Conservation (phyloP, 176 grass and related monocot species). For the Eleusine indica region DNA sequence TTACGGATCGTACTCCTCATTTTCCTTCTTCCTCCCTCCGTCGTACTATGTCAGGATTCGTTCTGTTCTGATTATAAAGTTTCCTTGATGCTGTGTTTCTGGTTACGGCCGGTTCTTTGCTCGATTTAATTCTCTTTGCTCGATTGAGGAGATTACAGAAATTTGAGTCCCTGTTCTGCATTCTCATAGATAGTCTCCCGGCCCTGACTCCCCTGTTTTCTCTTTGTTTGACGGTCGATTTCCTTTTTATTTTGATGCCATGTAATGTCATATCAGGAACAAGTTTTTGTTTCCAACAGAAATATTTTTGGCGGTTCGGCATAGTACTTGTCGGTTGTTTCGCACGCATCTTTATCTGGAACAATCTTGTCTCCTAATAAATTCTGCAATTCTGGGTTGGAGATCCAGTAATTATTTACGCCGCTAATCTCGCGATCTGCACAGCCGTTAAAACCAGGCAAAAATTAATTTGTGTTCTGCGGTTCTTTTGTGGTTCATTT, state of each 20-base stretch:
- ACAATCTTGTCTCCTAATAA: neutral
- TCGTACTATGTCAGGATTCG: neutral
- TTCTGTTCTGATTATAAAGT: neutral
- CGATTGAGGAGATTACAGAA: neutral
- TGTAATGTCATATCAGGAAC: slow-evolving; percentile 46
- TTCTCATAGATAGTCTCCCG: slow-evolving; percentile 6
- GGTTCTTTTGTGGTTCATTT: slow-evolving; percentile 1
- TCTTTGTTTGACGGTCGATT: neutral
- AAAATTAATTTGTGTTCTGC: neutral
- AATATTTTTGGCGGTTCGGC: neutral
- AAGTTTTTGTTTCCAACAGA: neutral
- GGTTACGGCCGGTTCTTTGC: neutral
- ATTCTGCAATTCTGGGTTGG: neutral
- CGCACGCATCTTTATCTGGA: neutral
- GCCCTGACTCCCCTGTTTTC: neutral
- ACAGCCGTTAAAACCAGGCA: neutral
- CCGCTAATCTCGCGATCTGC: neutral
- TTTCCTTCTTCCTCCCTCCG: neutral
- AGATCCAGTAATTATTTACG: neutral
- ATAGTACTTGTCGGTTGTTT: neutral
- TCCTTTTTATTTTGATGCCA: neutral
- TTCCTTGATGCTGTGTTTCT: slow-evolving; percentile 20
- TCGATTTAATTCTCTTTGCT: slow-evolving; percentile 23
- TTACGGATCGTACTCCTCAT: neutral
- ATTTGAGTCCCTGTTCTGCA: slow-evolving; percentile 22